These are phyloP conservation scores for Kwoniella europaea DNA, from an alignment of 768 basidiomycete genomes.

Conservation along the genomic window DNA sequence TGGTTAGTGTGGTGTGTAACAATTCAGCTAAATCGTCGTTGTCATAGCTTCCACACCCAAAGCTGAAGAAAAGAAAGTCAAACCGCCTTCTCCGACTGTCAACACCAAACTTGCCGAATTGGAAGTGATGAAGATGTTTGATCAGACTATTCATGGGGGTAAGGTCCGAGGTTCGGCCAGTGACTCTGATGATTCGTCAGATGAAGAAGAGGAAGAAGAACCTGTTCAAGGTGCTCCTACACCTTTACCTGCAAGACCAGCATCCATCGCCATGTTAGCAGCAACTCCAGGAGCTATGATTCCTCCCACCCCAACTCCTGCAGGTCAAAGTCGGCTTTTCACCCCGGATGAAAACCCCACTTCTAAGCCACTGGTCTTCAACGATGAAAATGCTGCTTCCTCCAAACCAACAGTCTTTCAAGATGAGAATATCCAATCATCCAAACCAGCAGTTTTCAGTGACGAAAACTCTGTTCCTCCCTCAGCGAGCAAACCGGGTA, in stretches of 20 bases:
- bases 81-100: slow-evolving; percentile 71
- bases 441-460: slow-evolving; percentile 25
- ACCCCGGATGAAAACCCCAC: slow-evolving; percentile 1
- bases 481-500: slow-evolving; percentile 34
- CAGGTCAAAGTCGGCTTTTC: slow-evolving; percentile 33
- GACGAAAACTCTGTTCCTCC: slow-evolving; percentile 47
- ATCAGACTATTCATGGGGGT: slow-evolving; percentile 61
- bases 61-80: slow-evolving; percentile 36
- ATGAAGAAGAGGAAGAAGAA: slow-evolving; percentile 51
- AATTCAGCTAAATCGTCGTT: not conserved
- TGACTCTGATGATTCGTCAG: slow-evolving; percentile 50
- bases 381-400: slow-evolving; percentile 39
- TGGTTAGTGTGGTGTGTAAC: not conserved
- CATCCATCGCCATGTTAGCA: slow-evolving; percentile 42
- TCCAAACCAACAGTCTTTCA: slow-evolving; percentile 25
- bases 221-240: slow-evolving; percentile 41
- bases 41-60: slow-evolving; percentile 50
- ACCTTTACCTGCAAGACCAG: slow-evolving; percentile 44
- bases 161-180: slow-evolving; percentile 42
- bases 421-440: slow-evolving; percentile 21
- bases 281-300: slow-evolving; percentile 42
- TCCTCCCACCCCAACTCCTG: slow-evolving; percentile 58
- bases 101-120: slow-evolving; percentile 94
- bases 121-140: slow-evolving; percentile 96
- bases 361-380: slow-evolving; percentile 18